Evolutionary conservation across 148 eudicot genomes (phyloP), one percentile per base, ranked within the genome.

Genomic region (Camellia sinensis): DNA sequence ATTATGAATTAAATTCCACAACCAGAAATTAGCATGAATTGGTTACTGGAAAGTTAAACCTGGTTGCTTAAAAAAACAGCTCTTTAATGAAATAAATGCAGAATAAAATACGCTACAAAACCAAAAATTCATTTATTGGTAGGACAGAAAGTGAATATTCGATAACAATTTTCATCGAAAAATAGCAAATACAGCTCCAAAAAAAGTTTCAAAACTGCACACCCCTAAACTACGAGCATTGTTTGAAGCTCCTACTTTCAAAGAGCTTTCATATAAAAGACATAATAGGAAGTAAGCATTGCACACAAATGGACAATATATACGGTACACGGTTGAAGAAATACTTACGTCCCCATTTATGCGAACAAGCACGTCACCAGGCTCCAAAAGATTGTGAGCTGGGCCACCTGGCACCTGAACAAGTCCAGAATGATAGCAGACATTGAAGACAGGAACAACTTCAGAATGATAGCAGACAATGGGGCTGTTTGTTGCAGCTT

Each of bases 341-440:
- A 70, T 19, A 80, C 89, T 85, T 85, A 97, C 99, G 81, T 92
- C 88, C 72, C 92, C 93, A 86, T 97, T 97, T 65, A 94, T 82
- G 78, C 84, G 83, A 81, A 97, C 89, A 86, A 97, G 98, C 80
- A 97, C 98, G 83, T 97, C 99, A 82, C 99, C 99, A 64, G 99
- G 89, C 89, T 94, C 97, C 92, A 97, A 85, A 83, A 82, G 89
- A 65, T 87, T 90, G 73, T 92, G 84, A 54, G 95, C 93, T 82
- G 98, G 99, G 67, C 99, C 99, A 73, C 97, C 99, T 37, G 98
- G 99, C 73, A 97, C 99, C 99, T 97, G 29, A 88, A 78, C 61
- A 81, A 73, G 75, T 19, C 84, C 60, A 81, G 10, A 73, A 76
- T 66, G 52, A 56, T 76, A 22, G 52, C 48, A 62, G 37, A 22